Evolutionary conservation across 2,329 filamentous ascomycete genomes (phyloP).

Genomic region (Cylindrodendrum hubeiense): DNA sequence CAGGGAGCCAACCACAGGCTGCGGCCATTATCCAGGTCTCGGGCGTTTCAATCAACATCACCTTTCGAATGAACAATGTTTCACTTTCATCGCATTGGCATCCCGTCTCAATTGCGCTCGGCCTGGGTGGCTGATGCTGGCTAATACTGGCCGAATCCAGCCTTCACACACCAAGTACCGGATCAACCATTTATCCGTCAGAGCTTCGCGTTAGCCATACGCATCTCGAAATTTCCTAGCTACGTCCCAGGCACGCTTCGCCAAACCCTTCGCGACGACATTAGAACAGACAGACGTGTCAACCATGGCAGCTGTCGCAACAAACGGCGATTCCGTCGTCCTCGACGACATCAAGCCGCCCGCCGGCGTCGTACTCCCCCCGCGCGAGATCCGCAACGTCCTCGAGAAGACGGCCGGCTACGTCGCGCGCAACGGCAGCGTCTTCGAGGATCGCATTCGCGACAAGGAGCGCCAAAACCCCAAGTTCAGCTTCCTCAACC

Average conservation of each 20-base stretch:
- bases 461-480: slow-evolving; percentile 86
- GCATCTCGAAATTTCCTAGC: slow-evolving; percentile 43
- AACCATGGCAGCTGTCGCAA: slow-evolving; percentile 50
- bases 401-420: slow-evolving; percentile 97
- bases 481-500: slow-evolving; percentile 91
- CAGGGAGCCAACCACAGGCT: neutral
- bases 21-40: too few relatives aligned
- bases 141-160: neutral
- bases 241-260: neutral
- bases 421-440: slow-evolving; percentile 75
- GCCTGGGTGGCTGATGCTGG: neutral
- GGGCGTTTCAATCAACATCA: neutral
- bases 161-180: neutral
- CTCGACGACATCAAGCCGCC: slow-evolving; percentile 83
- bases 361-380: slow-evolving; percentile 86
- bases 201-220: slow-evolving; percentile 7
- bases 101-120: neutral
- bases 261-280: slow-evolving; percentile 15
- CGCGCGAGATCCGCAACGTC: slow-evolving; percentile 84
- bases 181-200: slow-evolving; percentile 17
- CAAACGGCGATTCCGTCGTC: slow-evolving; percentile 66
- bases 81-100: neutral
- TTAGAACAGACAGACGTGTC: slow-evolving; percentile 11
- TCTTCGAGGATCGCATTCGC: slow-evolving; percentile 86
- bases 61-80: too few relatives aligned